Evolutionary conservation across 1,284 basidiomycete species (phyloP), one percentile per base, ranked within the genome.

Genomic region (Caloboletus inedulis): DNA sequence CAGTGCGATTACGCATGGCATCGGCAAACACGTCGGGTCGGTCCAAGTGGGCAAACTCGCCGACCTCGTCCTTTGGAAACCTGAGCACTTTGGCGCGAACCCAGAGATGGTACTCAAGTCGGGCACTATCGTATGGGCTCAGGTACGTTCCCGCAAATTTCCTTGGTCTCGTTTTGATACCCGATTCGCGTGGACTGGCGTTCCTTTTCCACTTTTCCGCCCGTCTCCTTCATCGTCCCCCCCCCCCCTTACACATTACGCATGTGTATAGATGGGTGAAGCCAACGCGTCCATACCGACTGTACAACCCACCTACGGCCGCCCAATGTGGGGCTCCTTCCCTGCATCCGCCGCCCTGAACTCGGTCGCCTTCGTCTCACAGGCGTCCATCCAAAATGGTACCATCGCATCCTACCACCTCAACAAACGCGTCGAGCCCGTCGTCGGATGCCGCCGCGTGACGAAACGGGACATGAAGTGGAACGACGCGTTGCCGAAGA

Each of bases 101-200:
- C 95, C 96, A 0, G 90, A 96, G 65, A 88, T 92, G 82, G 86
- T 98, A 13, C 76, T 98, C 62, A 98, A 99, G 71, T 93, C 92
- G 16, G 96, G 96, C 29, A 86, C 96, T 27, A 96, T 98, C 58
- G 91, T 81, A 4, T 94, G 89, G 85, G 86, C 91, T 2, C 85
- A 91, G 77, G 90, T 89, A 57, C 52, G 77, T 69, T 13, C 8
- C 3, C 2, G 7, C 10, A 2, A 4, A 7, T 27, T 13, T 9
- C 7, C 29, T 6, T 25, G 12, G 7, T 29, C 46, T 12, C 23
- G n/a, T 19, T 14, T 49, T 10, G 16, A 41, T 5, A 13, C 36
- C 14, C 44, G 13, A 12, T 33, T 13, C 9, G 13, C 12, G 16
- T 14, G 30, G 14, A 21, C 4, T 45, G 34, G 21, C n/a, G 19